These are phyloP conservation scores for Lepiota subincarnata DNA, from an alignment of 768 basidiomycete genomes.

Conservation along the genomic window DNA sequence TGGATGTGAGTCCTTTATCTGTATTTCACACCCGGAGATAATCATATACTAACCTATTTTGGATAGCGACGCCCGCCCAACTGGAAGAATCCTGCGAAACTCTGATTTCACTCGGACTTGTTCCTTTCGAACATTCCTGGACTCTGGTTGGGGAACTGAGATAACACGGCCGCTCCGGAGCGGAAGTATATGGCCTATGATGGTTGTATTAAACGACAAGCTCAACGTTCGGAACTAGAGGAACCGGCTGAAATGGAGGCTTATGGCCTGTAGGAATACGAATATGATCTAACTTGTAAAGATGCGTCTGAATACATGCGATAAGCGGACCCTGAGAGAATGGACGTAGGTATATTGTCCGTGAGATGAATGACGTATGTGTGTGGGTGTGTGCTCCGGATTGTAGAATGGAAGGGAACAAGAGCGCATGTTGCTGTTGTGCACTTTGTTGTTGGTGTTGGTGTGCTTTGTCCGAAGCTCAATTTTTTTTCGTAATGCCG, in stretches of 20 bases:
- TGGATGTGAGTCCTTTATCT: conserved; percentile 43
- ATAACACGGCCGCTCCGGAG: neutral
- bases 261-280: neutral
- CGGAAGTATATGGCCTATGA: neutral
- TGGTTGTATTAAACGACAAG: neutral
- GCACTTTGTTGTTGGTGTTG: neutral
- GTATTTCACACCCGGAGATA: conserved; percentile 2
- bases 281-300: neutral
- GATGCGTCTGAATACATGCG: neutral
- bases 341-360: neutral
- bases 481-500: conserved; percentile 3
- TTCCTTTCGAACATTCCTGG: conserved; percentile 4
- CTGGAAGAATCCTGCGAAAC: conserved; percentile 17
- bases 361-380: conserved; percentile 9
- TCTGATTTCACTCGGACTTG: conserved; percentile 4
- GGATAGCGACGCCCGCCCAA: conserved; percentile 14
- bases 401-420: conserved; percentile 11
- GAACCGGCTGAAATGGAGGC: neutral
- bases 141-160: neutral
- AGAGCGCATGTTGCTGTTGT: conserved; percentile 1
- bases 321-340: neutral
- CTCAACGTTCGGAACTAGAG: neutral
- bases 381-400: neutral
- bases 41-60: conserved; percentile 1
- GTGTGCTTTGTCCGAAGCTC: neutral